Conservation (phyloP, 306 rosid genomes). For the Quercus wislizeni region DNA sequence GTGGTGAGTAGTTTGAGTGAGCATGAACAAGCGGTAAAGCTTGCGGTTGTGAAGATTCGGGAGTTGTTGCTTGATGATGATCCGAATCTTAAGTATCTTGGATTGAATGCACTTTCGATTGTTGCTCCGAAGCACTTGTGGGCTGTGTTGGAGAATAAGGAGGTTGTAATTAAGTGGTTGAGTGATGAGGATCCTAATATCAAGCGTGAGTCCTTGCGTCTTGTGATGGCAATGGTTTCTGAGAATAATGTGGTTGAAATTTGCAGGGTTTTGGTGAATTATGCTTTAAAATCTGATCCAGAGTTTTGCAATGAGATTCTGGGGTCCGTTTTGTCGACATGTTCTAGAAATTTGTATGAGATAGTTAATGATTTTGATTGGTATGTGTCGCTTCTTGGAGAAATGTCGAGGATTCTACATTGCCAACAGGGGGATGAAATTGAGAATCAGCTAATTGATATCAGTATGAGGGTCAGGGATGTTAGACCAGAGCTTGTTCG, state of each 20-base stretch:
- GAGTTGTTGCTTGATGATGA: constrained; percentile 79
- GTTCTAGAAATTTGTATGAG: constrained; percentile 67
- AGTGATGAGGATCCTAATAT: constrained; percentile 84
- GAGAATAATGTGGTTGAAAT: constrained; percentile 74
- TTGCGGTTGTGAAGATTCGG: constrained; percentile 55
- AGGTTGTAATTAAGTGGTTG: constrained; percentile 70
- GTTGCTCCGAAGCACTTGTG: constrained; percentile 57
- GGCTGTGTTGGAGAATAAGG: constrained; percentile 88
- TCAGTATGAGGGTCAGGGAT: constrained; percentile 87
- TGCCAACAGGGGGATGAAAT: constrained; percentile 85
- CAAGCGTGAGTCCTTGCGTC: constrained; percentile 66
- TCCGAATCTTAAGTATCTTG: constrained; percentile 89
- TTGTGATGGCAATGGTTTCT: constrained; percentile 83
- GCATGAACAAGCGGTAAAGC: constrained; percentile 66
- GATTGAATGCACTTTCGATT: constrained; percentile 65
- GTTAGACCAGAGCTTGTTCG: constrained; percentile 76
- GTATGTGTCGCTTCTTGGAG: constrained; percentile 85
- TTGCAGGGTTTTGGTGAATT: constrained; percentile 66
- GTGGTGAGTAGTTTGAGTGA: constrained; percentile 68
- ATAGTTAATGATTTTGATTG: constrained; percentile 83
- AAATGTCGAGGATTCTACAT: constrained; percentile 75
- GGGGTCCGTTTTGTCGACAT: constrained; percentile 63
- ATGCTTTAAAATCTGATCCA: constrained; percentile 77
- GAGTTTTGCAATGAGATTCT: constrained; percentile 78
- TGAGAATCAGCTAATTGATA: constrained; percentile 83